These are phyloP conservation scores for Pelagomonas calceolata DNA, from an alignment of 108 stramenopile genomes.

Conservation along the genomic window DNA sequence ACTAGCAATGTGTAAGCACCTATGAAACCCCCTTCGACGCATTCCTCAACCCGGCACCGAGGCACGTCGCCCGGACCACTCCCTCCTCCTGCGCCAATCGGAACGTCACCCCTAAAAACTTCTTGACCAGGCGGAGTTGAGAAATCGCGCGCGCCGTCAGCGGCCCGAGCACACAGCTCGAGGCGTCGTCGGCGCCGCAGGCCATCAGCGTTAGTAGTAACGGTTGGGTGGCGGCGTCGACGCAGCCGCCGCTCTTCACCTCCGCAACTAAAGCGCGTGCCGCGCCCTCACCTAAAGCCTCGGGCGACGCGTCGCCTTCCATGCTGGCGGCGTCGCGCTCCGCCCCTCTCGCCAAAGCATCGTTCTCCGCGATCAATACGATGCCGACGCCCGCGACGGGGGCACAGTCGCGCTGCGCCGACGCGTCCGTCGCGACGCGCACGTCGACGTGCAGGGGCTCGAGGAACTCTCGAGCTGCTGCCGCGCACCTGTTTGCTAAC, in stretches of 20 bases:
- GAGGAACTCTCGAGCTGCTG: conserved; percentile 77
- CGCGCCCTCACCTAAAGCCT: conserved; percentile 76
- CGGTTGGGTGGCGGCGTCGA: conserved; percentile 75
- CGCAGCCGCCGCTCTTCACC: conserved; percentile 77
- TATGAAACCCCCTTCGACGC: neutral
- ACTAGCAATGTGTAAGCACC: too few relatives aligned
- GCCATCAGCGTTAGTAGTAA: conserved; percentile 86
- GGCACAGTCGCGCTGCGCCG: conserved; percentile 41
- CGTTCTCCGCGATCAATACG: conserved; percentile 69
- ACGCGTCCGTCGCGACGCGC: conserved; percentile 87
- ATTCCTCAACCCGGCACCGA: neutral
- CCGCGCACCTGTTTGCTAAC: conserved; percentile 80
- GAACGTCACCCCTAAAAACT: neutral
- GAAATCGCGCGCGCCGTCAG: neutral
- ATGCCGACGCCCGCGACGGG: conserved; percentile 71
- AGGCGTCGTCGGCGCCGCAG: conserved; percentile 86
- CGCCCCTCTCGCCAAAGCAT: conserved; percentile 63
- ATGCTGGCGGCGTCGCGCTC: conserved; percentile 51
- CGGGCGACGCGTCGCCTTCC: conserved; percentile 46
- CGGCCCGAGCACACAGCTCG: neutral
- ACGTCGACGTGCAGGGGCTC: conserved; percentile 80
- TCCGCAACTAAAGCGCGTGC: conserved; percentile 77
- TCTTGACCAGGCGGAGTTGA: neutral
- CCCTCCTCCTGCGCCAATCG: neutral
- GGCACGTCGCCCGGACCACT: neutral